Evolutionary conservation across 305 asterid species (phyloP).

Genomic region (Plantago coronopus): DNA sequence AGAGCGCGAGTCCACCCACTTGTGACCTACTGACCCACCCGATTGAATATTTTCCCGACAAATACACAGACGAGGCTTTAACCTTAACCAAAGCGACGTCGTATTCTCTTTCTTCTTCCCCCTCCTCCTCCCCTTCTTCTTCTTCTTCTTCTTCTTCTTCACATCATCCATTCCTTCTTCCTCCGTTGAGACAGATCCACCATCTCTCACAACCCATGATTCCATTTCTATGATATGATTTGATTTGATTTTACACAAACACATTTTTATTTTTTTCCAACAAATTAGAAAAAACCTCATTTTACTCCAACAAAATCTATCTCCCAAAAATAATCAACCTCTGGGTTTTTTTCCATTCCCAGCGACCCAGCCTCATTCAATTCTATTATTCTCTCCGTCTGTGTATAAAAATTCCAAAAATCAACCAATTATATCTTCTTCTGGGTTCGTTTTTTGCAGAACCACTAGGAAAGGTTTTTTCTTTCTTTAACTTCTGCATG

Average conservation of each 20-base stretch:
- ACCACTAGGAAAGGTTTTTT: no score
- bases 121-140: no score
- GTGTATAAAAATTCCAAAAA: no score
- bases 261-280: neutral
- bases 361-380: neutral
- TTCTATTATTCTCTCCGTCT: no score
- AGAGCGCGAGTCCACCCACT: no score
- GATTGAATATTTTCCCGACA: neutral
- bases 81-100: no score
- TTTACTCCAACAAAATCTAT: slow-evolving; percentile 12
- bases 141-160: neutral
- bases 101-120: no score
- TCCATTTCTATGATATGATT: neutral
- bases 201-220: neutral
- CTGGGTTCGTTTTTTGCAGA: no score
- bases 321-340: neutral
- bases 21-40: slow-evolving; percentile 8
- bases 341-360: slow-evolving; percentile 27
- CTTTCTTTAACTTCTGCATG: no score
- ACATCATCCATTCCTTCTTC: neutral
- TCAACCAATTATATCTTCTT: no score
- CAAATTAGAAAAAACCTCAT: neutral
- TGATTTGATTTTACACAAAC: neutral
- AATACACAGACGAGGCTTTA: neutral
- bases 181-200: neutral